These are phyloP conservation scores for Tolypocladium tropicale DNA, from an alignment of 2,329 filamentous ascomycete genomes.

Conservation along the genomic window DNA sequence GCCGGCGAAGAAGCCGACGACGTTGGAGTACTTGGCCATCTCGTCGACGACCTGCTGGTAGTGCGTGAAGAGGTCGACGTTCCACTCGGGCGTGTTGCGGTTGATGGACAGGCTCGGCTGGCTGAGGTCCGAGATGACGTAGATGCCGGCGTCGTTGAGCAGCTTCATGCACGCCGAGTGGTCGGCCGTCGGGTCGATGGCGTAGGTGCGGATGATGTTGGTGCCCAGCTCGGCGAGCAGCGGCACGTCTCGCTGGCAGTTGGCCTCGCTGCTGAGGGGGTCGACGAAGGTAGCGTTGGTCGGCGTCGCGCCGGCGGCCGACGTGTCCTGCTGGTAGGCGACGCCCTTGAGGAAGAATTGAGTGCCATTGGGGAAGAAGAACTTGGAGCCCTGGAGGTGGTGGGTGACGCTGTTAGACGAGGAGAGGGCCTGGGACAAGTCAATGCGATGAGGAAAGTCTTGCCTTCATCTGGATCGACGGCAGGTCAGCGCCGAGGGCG, in stretches of 20 bases:
- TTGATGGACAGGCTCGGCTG: constrained; percentile 78
- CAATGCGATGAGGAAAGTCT: background rate
- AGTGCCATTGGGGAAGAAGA: constrained; percentile 72
- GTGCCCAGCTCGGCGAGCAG: constrained; percentile 68
- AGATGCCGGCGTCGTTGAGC: constrained; percentile 80
- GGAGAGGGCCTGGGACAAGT: background rate
- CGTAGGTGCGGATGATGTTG: constrained; percentile 93
- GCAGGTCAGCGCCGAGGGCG: constrained; percentile 31
- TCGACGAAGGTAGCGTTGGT: constrained; percentile 55
- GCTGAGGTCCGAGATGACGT: constrained; percentile 84
- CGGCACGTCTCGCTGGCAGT: constrained; percentile 79
- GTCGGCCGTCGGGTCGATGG: constrained; percentile 68
- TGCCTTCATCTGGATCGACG: constrained; percentile 63
- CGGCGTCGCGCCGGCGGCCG: constrained; percentile 40
- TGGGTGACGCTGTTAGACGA: background rate
- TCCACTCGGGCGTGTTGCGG: constrained; percentile 73
- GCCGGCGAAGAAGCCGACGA: constrained; percentile 94
- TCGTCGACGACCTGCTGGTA: constrained; percentile 80
- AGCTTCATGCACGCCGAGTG: constrained; percentile 79
- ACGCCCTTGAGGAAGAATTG: constrained; percentile 79
- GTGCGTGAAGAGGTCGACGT: constrained; percentile 63
- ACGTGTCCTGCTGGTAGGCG: constrained; percentile 81
- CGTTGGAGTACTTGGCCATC: constrained; percentile 75
- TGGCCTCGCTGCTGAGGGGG: constrained; percentile 61
- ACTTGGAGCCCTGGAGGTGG: constrained; percentile 58